Evolutionary conservation across 1,139 yeast species (phyloP), one percentile per base, ranked within the genome.

Genomic region (Pichia sp.): DNA sequence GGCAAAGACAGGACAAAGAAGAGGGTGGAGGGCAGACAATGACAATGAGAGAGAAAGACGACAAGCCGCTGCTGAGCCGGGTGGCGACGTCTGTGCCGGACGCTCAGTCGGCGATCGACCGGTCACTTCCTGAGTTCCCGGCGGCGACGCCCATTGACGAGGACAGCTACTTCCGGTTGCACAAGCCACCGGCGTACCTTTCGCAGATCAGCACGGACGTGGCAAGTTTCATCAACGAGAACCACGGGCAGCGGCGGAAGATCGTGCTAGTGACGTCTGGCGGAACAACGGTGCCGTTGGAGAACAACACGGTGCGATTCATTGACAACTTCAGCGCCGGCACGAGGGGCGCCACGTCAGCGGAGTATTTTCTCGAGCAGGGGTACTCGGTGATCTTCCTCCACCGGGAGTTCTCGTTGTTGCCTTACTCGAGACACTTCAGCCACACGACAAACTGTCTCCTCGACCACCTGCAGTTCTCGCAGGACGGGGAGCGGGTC

Each of bases 211-310:
- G 80, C 50, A 61, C 64, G 10, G 82, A 84, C 58, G 82, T 88
- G 10, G 67, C 73, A 5, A 77, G 77, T 2, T 92, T 93, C 67
- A 78, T 90, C 47, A 70, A 77, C 23, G 72, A 62, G 61, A 84
- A 81, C 61, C 63, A 70, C 44, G 52, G 61, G 40, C 55, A 70
- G 16, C 65, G 70, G 8, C 79, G 79, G 54, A 79, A 76, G 57
- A 79, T 93, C 19, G 98, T 84, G 0, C 72, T 93, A 54, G 95
- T 93, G 3, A 93, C 98, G 0, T 84, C 93, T 10, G 99, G 99
- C n/a, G 99, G 99, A 36, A 93, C 99, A 0, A 92, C 98, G 0
- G 99, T 95, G 0, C 99, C 99, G 0, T 75, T 93, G 61, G 99
- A 93, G 65, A 90, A 90, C 71, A 93, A 95, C 66, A 95, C 99